Percentiles rank a stretch among this genome's conserved stretches.
Conservation (phyloP, 371 early-diverging fungal species). For the Batkoa obscura region DNA sequence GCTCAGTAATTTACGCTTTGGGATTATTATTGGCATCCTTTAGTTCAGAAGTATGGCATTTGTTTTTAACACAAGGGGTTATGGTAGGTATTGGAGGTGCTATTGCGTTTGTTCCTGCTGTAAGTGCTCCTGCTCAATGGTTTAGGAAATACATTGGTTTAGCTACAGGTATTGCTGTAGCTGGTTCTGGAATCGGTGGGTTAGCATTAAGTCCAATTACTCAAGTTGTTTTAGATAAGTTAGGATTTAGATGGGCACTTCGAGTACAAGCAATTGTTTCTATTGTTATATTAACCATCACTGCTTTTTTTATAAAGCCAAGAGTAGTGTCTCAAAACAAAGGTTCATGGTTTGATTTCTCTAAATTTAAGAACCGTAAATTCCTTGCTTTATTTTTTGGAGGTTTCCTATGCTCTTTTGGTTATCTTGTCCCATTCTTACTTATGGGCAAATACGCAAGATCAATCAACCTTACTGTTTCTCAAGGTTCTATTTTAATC, state of each 20-base stretch:
- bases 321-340: constrained; percentile 8
- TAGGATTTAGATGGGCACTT: constrained; percentile 40
- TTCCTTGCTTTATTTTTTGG: background rate
- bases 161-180: constrained; percentile 50
- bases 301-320: constrained; percentile 15
- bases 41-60: constrained; percentile 19
- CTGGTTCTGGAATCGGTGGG: constrained; percentile 66
- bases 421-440: constrained; percentile 2
- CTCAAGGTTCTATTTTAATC: constrained; percentile 24
- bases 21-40: constrained; percentile 6
- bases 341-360: constrained; percentile 14
- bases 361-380: background rate
- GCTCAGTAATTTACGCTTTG: background rate
- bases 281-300: constrained; percentile 20
- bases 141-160: constrained; percentile 44
- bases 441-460: background rate
- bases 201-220: constrained; percentile 44
- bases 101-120: constrained; percentile 34
- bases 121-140: constrained; percentile 50
- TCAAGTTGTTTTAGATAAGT: constrained; percentile 24
- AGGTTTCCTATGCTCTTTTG: background rate
- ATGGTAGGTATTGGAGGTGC: constrained; percentile 27
- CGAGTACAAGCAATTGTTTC: constrained; percentile 33
- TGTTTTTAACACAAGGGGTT: constrained; percentile 27
- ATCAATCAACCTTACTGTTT: constrained; percentile 11